A percentile compares a stretch with the other conserved stretches of the same genome.
These are phyloP conservation scores for Allomyces javanicus DNA, from an alignment of 192 early-diverging fungal species.

Conservation along the genomic window DNA sequence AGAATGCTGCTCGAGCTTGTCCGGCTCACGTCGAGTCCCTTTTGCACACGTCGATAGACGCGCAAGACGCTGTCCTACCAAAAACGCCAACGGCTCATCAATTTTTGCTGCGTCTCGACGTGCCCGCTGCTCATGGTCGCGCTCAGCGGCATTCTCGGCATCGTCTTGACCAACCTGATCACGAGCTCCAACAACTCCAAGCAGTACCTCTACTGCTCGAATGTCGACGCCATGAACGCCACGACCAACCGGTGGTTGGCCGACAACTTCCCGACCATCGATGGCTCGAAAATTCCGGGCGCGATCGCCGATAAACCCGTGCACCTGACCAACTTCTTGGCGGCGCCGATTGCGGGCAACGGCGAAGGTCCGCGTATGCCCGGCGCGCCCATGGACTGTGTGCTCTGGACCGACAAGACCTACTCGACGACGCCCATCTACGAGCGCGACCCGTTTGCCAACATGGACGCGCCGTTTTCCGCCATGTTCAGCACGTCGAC, in stretches of 20 bases:
- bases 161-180: constrained; percentile 16
- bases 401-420: constrained; percentile 3
- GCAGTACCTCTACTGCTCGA: constrained; percentile 29
- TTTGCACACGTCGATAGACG: too few relatives aligned
- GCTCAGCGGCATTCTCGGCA: constrained; percentile 30
- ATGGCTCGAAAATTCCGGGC: constrained; percentile 14
- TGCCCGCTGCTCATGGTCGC: constrained; percentile 53
- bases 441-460: neutral
- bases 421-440: neutral
- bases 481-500: neutral
- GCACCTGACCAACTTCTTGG: constrained; percentile 15
- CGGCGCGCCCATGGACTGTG: constrained; percentile 3
- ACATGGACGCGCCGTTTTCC: neutral
- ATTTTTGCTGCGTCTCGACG: constrained; percentile 44
- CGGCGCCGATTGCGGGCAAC: constrained; percentile 1
- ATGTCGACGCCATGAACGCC: constrained; percentile 17
- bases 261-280: constrained; percentile 17
- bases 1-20: too few relatives aligned
- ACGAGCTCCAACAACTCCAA: neutral
- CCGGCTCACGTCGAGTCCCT: too few relatives aligned
- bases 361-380: too few relatives aligned
- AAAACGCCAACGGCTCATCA: constrained; percentile 46
- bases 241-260: constrained; percentile 7
- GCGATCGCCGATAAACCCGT: constrained; percentile 11
- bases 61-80: constrained; percentile 44